Percentiles rank a stretch among this genome's conserved stretches.
These are phyloP conservation scores for Mycosphaerella arachidis DNA, from an alignment of 2,329 filamentous ascomycete genomes.

Conservation along the genomic window DNA sequence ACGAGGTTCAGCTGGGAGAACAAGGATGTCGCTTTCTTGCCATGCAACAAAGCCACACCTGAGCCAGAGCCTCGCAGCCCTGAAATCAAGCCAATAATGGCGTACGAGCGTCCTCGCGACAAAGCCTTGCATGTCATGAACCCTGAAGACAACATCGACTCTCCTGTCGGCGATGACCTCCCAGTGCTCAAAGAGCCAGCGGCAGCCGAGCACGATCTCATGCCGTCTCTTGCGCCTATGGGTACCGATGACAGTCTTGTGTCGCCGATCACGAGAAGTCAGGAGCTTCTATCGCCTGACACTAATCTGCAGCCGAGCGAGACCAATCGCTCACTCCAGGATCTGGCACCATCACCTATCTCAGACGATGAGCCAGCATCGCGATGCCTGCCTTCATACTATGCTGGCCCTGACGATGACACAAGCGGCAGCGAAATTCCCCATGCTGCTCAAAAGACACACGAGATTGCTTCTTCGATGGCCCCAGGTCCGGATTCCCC, in stretches of 20 bases:
- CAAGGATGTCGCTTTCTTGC: constrained; percentile 2
- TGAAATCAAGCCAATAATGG: constrained; percentile 26
- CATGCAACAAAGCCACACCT: constrained; percentile 7
- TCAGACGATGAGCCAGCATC: constrained; percentile 14
- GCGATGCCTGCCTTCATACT: constrained; percentile 16
- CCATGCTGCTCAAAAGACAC: constrained; percentile 9
- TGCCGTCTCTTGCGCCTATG: not conserved
- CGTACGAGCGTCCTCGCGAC: constrained; percentile 31
- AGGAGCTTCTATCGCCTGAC: constrained; percentile 19
- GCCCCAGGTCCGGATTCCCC: constrained; percentile 5
- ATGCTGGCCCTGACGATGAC: constrained; percentile 11
- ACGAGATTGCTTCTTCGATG: constrained; percentile 9
- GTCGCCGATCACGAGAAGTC: constrained; percentile 20
- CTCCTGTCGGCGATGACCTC: constrained; percentile 1
- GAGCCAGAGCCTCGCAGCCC: constrained; percentile 19
- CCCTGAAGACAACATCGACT: constrained; percentile 30
- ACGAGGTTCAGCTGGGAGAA: constrained; percentile 39
- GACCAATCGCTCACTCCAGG: constrained; percentile 11
- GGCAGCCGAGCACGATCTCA: not conserved
- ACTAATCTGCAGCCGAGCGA: constrained; percentile 12
- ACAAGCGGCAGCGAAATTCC: constrained; percentile 1
- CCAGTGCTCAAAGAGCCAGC: not conserved
- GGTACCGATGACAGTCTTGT: constrained; percentile 1
- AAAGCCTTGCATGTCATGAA: constrained; percentile 43
- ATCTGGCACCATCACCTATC: constrained; percentile 23